Evolutionary conservation across 495 filamentous ascomycete species (phyloP).

Genomic region (Annulohypoxylon moriforme): DNA sequence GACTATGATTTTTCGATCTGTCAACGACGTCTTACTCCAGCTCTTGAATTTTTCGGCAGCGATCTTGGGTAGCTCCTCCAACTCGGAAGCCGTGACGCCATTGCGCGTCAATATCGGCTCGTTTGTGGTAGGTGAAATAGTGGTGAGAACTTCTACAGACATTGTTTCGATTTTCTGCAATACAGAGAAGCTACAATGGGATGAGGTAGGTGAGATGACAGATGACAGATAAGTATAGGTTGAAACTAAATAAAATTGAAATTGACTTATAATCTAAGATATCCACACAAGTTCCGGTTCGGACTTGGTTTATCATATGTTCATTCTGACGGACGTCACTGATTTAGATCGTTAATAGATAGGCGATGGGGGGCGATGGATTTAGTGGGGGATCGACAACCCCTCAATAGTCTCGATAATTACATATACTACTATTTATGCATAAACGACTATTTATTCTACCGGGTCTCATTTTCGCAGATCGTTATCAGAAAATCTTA

Average conservation of each 20-base stretch:
- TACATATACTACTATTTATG: background rate
- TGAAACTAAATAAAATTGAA: background rate
- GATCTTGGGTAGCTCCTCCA: conserved; percentile 70
- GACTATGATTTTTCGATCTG: conserved; percentile 79
- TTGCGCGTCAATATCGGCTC: conserved; percentile 78
- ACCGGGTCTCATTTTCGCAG: background rate
- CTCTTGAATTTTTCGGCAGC: conserved; percentile 77
- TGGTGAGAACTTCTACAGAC: conserved; percentile 84
- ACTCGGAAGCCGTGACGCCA: conserved; percentile 72
- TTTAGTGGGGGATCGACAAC: conserved; percentile 36
- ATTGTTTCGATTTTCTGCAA: conserved; percentile 55
- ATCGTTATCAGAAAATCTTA: conserved; percentile 23
- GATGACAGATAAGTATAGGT: background rate
- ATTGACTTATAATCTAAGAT: conserved; percentile 3
- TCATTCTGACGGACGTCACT: conserved; percentile 32
- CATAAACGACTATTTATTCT: background rate
- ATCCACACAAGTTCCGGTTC: conserved; percentile 5
- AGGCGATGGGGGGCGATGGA: no score
- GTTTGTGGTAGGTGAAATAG: conserved; percentile 89
- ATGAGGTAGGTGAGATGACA: background rate
- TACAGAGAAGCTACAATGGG: background rate
- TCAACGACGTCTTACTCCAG: conserved; percentile 72
- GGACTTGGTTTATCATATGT: conserved; percentile 4
- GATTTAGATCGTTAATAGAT: conserved; percentile 14
- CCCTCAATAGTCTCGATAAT: conserved; percentile 36